phyloP scores from a whole-genome alignment of 1,139 yeast species.

The Debaryomyces singareniensis region DNA sequence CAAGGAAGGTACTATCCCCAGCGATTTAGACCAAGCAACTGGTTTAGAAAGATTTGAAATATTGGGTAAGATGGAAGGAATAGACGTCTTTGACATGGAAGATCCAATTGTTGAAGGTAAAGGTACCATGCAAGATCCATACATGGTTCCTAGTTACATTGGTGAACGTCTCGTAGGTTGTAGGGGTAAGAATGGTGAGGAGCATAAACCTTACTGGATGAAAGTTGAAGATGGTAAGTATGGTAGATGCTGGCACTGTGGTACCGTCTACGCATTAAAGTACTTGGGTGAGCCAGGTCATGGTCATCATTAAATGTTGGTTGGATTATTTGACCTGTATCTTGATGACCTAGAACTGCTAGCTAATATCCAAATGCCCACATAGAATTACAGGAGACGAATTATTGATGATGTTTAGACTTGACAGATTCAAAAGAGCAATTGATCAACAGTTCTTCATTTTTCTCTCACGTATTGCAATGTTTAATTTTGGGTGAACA shows the following conservation, averaged over 20 bases:
- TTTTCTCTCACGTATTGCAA: too few relatives aligned
- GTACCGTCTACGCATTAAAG: conserved; percentile 86
- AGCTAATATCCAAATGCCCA: too few relatives aligned
- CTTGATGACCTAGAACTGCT: too few relatives aligned
- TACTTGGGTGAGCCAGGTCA: conserved; percentile 79
- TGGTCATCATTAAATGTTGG: conserved; percentile 41
- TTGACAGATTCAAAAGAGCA: too few relatives aligned
- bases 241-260: conserved; percentile 99
- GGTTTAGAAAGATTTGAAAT: conserved; percentile 97
- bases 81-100: conserved; percentile 88
- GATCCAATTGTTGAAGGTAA: conserved; percentile 82
- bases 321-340: too few relatives aligned
- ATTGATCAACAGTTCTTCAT: too few relatives aligned
- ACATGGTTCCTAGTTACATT: conserved; percentile 83
- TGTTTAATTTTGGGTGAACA: too few relatives aligned
- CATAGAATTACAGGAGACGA: too few relatives aligned
- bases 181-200: conserved; percentile 84
- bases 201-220: conserved; percentile 90
- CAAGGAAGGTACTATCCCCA: conserved; percentile 73
- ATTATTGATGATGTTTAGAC: too few relatives aligned
- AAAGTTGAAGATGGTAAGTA: conserved; percentile 78
- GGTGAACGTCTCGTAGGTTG: conserved; percentile 96
- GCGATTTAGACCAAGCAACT: conserved; percentile 93
- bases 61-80: conserved; percentile 92
- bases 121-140: conserved; percentile 87